phyloP scores from a whole-genome alignment of 257 asterid species.

The Lycium barbarum region DNA sequence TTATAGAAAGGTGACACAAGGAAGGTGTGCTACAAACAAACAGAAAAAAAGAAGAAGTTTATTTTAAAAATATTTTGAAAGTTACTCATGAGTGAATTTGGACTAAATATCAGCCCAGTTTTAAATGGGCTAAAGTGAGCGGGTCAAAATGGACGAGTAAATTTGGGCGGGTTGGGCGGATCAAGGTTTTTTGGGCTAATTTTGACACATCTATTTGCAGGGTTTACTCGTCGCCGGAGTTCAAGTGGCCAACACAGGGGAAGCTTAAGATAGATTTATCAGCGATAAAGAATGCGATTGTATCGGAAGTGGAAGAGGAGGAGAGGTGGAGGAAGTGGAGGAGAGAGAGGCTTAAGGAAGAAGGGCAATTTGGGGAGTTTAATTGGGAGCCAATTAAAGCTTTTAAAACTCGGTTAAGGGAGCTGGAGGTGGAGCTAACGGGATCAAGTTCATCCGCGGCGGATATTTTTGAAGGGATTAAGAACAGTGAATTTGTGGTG shows the following conservation, averaged over 20 bases:
- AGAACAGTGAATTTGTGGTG: constrained; percentile 86
- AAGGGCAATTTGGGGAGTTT: constrained; percentile 69
- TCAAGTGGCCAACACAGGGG: constrained; percentile 66
- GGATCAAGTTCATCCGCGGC: constrained; percentile 51
- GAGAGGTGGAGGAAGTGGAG: constrained; percentile 60
- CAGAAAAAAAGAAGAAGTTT: too few relatives aligned
- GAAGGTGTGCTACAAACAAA: too few relatives aligned
- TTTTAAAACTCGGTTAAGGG: constrained; percentile 70
- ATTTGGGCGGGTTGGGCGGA: too few relatives aligned
- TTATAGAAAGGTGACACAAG: too few relatives aligned
- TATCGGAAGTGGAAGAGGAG: constrained; percentile 73
- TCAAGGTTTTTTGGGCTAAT: too few relatives aligned
- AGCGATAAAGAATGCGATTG: constrained; percentile 81
- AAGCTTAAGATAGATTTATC: constrained; percentile 73
- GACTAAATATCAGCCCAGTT: too few relatives aligned
- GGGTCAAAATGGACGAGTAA: too few relatives aligned
- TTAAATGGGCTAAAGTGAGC: too few relatives aligned
- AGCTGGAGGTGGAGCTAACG: constrained; percentile 78
- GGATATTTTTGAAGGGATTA: constrained; percentile 85
- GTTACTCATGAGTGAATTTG: too few relatives aligned
- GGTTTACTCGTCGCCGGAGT: constrained; percentile 88
- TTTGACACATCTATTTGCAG: constrained; percentile 27
- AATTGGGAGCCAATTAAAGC: constrained; percentile 77
- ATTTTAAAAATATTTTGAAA: too few relatives aligned
- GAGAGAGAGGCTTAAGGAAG: constrained; percentile 61